A percentile compares a stretch with the other conserved stretches of the same genome.
These are phyloP conservation scores for Chrysochromulina parva DNA, from an alignment of 78 protist species.

Conservation along the genomic window DNA sequence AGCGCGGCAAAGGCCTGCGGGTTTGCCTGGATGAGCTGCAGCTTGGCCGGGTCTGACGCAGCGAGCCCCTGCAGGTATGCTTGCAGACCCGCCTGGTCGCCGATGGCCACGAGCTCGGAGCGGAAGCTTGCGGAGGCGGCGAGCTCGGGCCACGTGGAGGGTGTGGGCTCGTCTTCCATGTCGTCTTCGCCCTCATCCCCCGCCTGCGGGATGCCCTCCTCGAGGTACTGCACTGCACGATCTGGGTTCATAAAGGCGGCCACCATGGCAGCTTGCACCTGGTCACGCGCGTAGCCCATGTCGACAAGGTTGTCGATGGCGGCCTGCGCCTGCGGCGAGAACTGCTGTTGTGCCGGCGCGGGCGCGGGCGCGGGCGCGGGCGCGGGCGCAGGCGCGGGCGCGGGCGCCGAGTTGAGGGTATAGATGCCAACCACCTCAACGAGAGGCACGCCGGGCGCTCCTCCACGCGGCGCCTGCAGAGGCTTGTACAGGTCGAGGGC, in stretches of 20 bases:
- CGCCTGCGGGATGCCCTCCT: not conserved
- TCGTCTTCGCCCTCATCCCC: not conserved
- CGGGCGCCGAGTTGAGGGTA: not conserved
- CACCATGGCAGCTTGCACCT: not conserved
- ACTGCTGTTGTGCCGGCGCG: not conserved
- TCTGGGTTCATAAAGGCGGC: conserved; percentile 14
- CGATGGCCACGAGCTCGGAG: not conserved
- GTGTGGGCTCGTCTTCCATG: not conserved
- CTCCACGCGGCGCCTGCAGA: too few species aligned
- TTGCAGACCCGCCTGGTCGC: not conserved
- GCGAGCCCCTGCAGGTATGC: not conserved
- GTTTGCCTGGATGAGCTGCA: not conserved
- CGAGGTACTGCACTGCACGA: conserved; percentile 7
- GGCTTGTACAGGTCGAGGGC: too few species aligned
- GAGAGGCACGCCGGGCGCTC: too few species aligned
- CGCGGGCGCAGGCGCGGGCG: not conserved
- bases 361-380: not conserved
- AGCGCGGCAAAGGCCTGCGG: not conserved
- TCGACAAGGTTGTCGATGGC: not conserved
- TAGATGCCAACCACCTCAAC: too few species aligned
- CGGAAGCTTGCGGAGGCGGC: not conserved
- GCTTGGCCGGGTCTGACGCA: not conserved
- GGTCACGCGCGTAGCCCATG: not conserved
- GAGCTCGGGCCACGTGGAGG: conserved; percentile 3
- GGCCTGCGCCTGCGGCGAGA: not conserved